Percentiles rank a stretch among this genome's conserved stretches.
Evolutionary conservation across 75 land plant species (phyloP).

Genomic region (Pinus taeda): DNA sequence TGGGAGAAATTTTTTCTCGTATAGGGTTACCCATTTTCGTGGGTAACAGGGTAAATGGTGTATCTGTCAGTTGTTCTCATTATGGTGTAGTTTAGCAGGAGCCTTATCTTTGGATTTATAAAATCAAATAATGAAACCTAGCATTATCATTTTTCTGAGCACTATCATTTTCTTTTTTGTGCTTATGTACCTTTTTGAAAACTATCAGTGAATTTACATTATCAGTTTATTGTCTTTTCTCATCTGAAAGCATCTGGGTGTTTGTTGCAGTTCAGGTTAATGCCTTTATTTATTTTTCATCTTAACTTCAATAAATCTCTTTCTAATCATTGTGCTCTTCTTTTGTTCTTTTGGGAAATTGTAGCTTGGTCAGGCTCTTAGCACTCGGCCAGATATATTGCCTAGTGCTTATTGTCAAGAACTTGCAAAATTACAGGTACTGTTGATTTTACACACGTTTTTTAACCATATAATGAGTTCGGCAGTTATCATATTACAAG

Average conservation of each 20-base stretch:
- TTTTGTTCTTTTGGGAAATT: slow-evolving; percentile 15
- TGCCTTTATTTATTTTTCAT: background rate
- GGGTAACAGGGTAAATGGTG: too few relatives aligned
- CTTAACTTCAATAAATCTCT: background rate
- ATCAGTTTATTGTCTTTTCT: background rate
- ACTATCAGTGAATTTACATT: too few relatives aligned
- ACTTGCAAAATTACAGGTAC: slow-evolving; percentile 94
- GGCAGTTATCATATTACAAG: background rate
- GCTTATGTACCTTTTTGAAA: too few relatives aligned
- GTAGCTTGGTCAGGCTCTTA: slow-evolving; percentile 98
- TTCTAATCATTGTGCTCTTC: background rate
- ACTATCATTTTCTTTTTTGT: too few relatives aligned
- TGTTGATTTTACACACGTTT: background rate
- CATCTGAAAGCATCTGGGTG: slow-evolving; percentile 3
- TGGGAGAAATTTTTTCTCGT: too few relatives aligned
- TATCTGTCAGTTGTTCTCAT: too few relatives aligned
- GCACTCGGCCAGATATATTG: slow-evolving; percentile 94
- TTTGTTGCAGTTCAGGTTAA: background rate
- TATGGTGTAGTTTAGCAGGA: too few relatives aligned
- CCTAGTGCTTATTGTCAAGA: slow-evolving; percentile 89
- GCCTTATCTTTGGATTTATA: too few relatives aligned
- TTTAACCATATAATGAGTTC: background rate
- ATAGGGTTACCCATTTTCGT: too few relatives aligned
- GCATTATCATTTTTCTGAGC: too few relatives aligned
- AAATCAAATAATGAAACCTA: too few relatives aligned